These are phyloP conservation scores for Microbotryomycetes sp. DNA, from an alignment of 1,284 basidiomycete genomes.

Conservation along the genomic window DNA sequence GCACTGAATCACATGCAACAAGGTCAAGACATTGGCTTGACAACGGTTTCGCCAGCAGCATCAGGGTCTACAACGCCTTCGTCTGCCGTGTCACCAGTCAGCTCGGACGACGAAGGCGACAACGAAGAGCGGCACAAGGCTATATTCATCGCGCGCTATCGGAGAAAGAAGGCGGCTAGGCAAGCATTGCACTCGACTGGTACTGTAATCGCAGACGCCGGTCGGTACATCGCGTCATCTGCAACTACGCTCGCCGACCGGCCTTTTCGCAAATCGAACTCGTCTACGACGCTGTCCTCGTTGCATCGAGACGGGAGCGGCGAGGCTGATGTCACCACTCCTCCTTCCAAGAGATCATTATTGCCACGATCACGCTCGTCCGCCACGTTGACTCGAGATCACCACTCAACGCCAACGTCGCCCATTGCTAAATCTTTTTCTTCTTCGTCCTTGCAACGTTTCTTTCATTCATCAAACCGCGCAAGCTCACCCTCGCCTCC, in stretches of 20 bases:
- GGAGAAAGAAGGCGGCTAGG: neutral
- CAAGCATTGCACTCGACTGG: neutral
- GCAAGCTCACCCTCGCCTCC: neutral
- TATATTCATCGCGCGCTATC: neutral
- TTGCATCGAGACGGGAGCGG: too few relatives aligned
- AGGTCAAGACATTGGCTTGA: neutral
- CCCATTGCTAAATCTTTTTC: neutral
- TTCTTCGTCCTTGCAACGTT: neutral
- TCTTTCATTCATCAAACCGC: neutral
- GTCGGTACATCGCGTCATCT: neutral
- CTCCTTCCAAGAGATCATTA: neutral
- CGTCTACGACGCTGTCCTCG: neutral
- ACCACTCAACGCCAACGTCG: neutral
- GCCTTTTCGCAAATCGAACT: neutral
- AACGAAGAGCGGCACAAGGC: neutral
- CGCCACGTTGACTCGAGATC: neutral
- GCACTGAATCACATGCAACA: neutral
- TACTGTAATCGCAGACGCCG: neutral
- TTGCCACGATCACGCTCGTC: neutral
- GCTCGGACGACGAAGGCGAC: neutral
- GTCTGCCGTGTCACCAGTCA: neutral
- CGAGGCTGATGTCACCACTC: neutral
- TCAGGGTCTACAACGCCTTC: neutral
- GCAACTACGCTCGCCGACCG: neutral
- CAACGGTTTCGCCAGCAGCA: neutral